These are phyloP conservation scores for Aspergillus steynii DNA, from an alignment of 495 filamentous ascomycete genomes.

Conservation along the genomic window DNA sequence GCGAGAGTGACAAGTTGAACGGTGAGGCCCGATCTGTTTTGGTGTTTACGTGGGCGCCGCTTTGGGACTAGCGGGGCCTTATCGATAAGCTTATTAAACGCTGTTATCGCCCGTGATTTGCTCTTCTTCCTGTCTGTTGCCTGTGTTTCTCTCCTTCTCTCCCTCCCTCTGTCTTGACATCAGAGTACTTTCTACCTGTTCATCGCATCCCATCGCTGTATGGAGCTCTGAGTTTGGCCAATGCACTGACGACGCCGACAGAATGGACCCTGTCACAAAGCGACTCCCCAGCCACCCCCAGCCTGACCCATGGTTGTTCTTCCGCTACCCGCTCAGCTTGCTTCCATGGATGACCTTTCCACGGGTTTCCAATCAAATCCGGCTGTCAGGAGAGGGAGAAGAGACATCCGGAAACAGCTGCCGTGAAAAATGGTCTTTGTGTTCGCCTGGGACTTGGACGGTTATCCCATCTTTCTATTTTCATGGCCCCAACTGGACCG, in stretches of 20 bases:
- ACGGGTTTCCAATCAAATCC: constrained; percentile 7
- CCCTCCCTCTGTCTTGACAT: background rate
- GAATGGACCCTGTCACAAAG: background rate
- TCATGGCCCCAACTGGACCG: background rate
- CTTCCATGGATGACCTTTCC: background rate
- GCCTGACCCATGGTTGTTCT: background rate
- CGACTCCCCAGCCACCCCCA: background rate
- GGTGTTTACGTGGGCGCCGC: constrained; percentile 44
- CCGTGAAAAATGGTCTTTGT: no score
- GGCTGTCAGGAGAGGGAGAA: background rate
- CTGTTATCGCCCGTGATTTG: background rate
- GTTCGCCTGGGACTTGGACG: no score
- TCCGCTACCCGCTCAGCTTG: background rate
- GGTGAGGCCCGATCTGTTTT: constrained; percentile 46
- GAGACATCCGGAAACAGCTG: background rate
- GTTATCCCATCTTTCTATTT: background rate
- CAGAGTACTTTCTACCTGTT: no score
- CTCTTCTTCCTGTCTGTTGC: background rate
- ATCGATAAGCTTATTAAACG: constrained; percentile 50
- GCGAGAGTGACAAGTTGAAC: constrained; percentile 15
- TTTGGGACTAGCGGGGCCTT: constrained; percentile 41
- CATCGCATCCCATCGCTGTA: no score
- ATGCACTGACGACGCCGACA: background rate
- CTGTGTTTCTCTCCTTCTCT: background rate
- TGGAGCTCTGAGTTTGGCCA: no score